These are phyloP conservation scores for Plasmopara viticola DNA, from an alignment of 352 stramenopile species.

Conservation along the genomic window DNA sequence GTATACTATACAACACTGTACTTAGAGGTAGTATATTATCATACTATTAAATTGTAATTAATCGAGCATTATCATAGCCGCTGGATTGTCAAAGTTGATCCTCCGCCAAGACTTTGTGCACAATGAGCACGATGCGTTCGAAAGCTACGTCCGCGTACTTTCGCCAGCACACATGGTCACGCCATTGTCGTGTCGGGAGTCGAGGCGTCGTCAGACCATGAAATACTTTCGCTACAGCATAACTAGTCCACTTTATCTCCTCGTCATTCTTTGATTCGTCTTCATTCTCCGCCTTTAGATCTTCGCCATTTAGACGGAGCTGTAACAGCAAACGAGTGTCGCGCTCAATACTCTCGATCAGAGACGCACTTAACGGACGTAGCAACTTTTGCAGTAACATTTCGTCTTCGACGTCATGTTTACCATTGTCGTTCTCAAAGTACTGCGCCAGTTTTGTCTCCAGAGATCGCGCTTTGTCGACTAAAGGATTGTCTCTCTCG, in stretches of 20 bases:
- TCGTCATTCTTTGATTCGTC: constrained; percentile 15
- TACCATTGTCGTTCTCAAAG: constrained; percentile 42
- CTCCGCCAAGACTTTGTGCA: constrained; percentile 43
- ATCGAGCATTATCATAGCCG: background rate
- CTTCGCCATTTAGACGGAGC: constrained; percentile 14
- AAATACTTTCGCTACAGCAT: constrained; percentile 71
- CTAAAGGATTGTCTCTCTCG: constrained; percentile 10
- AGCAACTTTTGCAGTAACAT: constrained; percentile 36
- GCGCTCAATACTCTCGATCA: constrained; percentile 50
- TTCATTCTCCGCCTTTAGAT: constrained; percentile 9
- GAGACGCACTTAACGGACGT: constrained; percentile 38
- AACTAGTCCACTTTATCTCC: constrained; percentile 42
- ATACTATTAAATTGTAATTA: constrained; percentile 1
- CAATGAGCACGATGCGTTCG: constrained; percentile 61
- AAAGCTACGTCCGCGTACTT: constrained; percentile 65
- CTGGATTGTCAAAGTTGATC: constrained; percentile 1
- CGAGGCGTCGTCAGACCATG: constrained; percentile 64
- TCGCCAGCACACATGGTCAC: constrained; percentile 57
- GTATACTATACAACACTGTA: background rate
- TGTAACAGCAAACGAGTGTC: constrained; percentile 39
- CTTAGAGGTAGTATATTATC: background rate
- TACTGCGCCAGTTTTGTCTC: constrained; percentile 53
- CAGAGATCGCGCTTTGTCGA: constrained; percentile 30
- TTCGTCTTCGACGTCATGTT: constrained; percentile 23
- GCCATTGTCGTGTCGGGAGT: constrained; percentile 55